Base-by-base conservation (phyloP, 208 protist genomes). In the Trypanosoma vivax region DNA sequence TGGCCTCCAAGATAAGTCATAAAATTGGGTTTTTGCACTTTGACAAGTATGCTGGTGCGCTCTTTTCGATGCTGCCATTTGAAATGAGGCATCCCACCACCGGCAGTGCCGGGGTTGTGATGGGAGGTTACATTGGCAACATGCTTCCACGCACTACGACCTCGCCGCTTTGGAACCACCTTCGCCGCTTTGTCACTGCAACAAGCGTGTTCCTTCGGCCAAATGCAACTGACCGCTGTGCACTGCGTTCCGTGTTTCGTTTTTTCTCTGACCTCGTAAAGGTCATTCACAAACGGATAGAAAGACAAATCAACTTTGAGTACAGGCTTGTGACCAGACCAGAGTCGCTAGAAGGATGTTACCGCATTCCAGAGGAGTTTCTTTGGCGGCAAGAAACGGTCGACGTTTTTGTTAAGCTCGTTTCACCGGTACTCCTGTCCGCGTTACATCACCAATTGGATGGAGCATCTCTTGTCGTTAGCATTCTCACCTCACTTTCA, bases 101-200 rank as follows among this genome's bases (percentile, higher is more conserved):
- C 5, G 38, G 51, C 14, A 28, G 60, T 35, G 54, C 63, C 16
- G 49, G 57, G 33, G 1, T 30, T 35, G 30, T 11, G 13, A 48
- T 51, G 7, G 9, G 30, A 10, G 51, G 61, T 13, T 61, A 39
- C 45, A 40, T 74, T 37, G 54, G 39, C 0, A 59, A 74, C 24
- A 54, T 63, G 46, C 45, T 74, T 9, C 49, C 61, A 21, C 16
- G 31, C 30, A 6, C 34, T 7, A 74, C 68, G 11, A 39, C 52
- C 48, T 70, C 74, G 14, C 67, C 85, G 14, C 53, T 92, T n/a
- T 92, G 85, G 85, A 78, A 79, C 25, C 85, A 92, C 10, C 49
- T 89, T 25, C 71, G 73, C 16, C 85, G 85, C 6, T 89, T 85
- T 65, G 53, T 92, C 21, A 76, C 77, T 50, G 75, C 81, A 13